Base-by-base conservation (phyloP, 306 rosid genomes). In the Prinsepia uniflora region DNA sequence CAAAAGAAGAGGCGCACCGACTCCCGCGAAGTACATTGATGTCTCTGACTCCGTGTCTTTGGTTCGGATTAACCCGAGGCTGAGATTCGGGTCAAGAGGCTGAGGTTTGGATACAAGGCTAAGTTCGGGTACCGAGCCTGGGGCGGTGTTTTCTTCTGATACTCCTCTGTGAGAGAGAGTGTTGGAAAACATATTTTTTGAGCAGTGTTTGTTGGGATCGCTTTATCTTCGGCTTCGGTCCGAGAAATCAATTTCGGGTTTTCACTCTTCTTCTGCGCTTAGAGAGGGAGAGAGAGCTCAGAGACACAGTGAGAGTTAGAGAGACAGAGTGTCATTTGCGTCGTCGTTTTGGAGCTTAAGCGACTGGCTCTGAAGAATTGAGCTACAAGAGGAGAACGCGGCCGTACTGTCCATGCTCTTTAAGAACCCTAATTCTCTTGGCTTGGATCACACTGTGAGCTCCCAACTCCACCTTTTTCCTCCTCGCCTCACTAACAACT, bases 211-310 rank as follows among this genome's bases (percentile, higher is more conserved):
- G 72, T 67, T 71, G 48, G 73, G 64, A 78, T 66, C 59, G 77
- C 81, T 65, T 72, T 78, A 72, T 72, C 77, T 72, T 66, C 58
- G 81, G 72, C 62, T 43, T 70, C 20, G 67, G 76, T 76, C 80
- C 75, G 65, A 75, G 44, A 76, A 69, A 69, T 63, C 17, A 36
- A 1, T 77, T 71, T 54, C 49, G 67, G 54, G 50, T 63, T 71
- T 70, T 55, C 67, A 64, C 71, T 60, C 71, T 19, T 34, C 63
- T 19, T 34, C 63, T 10, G 18, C 41, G 19, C 53, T 13, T 44
- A 46, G 57, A 48, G 9, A 20, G 53, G 18, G 22, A 49, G 55
- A 63, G 65, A 18, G 49, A n/a, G 41, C 60, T 76, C 80, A 40
- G 75, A 24, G 40, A 12, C 57, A 57, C 57, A 22, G 47, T 22